phyloP scores from a whole-genome alignment of 805 yeast species.

The Metschnikowia kunwiensis region DNA sequence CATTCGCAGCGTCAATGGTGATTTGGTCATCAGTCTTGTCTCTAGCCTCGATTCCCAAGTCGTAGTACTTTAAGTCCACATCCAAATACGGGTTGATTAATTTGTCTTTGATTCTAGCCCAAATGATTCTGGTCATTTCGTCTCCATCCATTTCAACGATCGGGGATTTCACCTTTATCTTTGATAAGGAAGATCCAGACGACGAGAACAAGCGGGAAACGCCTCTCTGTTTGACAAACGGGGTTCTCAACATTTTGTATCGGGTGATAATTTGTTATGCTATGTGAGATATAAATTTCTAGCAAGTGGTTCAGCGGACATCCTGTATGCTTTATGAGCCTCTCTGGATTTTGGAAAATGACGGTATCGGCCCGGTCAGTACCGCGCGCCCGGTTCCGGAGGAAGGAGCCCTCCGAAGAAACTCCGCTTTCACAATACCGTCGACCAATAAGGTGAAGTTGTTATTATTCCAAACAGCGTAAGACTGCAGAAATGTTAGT shows the following conservation, averaged over 20 bases:
- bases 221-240: neutral
- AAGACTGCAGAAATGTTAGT: no score
- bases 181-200: conserved; percentile 24
- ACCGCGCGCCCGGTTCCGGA: conserved; percentile 12
- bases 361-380: conserved; percentile 8
- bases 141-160: conserved; percentile 98
- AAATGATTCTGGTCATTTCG: conserved; percentile 95
- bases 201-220: conserved; percentile 11
- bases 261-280: no score
- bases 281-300: no score
- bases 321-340: no score
- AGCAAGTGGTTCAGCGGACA: no score
- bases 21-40: conserved; percentile 87
- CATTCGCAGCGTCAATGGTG: conserved; percentile 85
- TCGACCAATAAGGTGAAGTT: no score
- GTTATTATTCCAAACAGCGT: no score
- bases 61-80: conserved; percentile 87
- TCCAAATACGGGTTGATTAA: conserved; percentile 82
- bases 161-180: conserved; percentile 81
- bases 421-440: no score
- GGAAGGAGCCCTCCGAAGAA: no score
- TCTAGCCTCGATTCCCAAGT: conserved; percentile 80
- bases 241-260: conserved; percentile 5
- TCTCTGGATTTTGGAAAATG: no score
- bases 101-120: conserved; percentile 86